Conservation (phyloP, 2,329 filamentous ascomycete genomes). For the Didymella glomerata region DNA sequence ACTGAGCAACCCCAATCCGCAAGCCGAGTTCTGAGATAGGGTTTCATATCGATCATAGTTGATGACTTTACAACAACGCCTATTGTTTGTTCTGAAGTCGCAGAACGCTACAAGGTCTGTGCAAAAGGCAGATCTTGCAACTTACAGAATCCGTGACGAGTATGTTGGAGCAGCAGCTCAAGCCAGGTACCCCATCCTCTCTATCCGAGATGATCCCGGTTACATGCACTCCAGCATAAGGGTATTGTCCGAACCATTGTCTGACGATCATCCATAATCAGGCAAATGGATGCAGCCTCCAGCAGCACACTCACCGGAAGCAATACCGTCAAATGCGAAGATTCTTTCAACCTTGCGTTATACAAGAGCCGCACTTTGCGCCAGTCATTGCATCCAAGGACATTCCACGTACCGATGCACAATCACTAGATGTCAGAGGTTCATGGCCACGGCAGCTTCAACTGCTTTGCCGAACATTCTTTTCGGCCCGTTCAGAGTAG, state of each 20-base stretch:
- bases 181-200: background rate
- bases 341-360: too few relatives aligned
- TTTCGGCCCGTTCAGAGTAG: slow-evolving; percentile 13
- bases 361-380: slow-evolving; percentile 1
- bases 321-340: background rate
- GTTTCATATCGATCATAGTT: background rate
- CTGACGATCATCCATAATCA: background rate
- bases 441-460: background rate
- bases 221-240: background rate
- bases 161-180: background rate
- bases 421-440: background rate
- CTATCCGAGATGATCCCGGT: background rate
- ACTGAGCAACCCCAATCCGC: background rate
- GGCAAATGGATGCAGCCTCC: background rate
- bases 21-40: background rate
- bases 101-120: background rate
- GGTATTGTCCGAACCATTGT: background rate
- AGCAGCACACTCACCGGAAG: background rate
- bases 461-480: slow-evolving; percentile 2
- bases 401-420: background rate
- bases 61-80: background rate
- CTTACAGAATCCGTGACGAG: background rate
- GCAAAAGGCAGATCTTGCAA: background rate
- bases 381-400: background rate
- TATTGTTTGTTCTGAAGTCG: background rate